Conservation (phyloP, 345 rosid genomes). For the Dimocarpus longan region DNA sequence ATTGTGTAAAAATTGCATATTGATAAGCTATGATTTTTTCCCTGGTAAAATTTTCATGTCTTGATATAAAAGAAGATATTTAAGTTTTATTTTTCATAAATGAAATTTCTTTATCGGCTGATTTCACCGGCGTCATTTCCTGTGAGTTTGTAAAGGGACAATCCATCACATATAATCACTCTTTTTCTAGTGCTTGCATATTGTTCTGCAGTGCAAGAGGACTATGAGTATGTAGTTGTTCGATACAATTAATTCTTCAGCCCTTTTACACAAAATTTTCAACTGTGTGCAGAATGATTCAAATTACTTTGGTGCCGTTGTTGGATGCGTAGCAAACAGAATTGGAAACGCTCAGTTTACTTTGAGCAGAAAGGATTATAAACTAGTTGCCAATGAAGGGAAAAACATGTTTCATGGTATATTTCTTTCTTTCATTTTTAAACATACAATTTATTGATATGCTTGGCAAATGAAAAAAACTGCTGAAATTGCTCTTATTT, state of each 20-base stretch:
- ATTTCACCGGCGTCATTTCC: neutral
- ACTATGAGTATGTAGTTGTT: neutral
- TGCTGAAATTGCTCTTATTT: neutral
- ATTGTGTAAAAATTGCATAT: neutral
- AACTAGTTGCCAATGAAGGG: conserved; percentile 69
- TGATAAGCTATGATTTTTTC: neutral
- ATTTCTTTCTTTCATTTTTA: neutral
- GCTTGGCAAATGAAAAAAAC: neutral
- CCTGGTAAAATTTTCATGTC: neutral
- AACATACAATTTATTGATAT: neutral
- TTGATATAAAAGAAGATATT: neutral
- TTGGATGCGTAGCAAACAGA: conserved; percentile 92
- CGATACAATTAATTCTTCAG: neutral
- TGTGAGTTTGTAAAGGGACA: neutral
- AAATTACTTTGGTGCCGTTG: conserved; percentile 66
- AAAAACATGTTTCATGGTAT: conserved; percentile 82
- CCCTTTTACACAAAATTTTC: neutral
- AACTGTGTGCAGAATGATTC: conserved; percentile 52
- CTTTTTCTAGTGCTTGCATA: neutral
- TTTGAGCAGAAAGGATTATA: conserved; percentile 58
- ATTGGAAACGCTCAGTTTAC: conserved; percentile 69
- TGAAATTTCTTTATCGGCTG: neutral
- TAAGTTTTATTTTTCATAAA: neutral
- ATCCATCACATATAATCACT: neutral
- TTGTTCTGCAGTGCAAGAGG: neutral